A percentile compares a stretch with the other conserved stretches of the same genome.
Conservation (phyloP, 306 rosid species). For the Astragalus membranaceus region DNA sequence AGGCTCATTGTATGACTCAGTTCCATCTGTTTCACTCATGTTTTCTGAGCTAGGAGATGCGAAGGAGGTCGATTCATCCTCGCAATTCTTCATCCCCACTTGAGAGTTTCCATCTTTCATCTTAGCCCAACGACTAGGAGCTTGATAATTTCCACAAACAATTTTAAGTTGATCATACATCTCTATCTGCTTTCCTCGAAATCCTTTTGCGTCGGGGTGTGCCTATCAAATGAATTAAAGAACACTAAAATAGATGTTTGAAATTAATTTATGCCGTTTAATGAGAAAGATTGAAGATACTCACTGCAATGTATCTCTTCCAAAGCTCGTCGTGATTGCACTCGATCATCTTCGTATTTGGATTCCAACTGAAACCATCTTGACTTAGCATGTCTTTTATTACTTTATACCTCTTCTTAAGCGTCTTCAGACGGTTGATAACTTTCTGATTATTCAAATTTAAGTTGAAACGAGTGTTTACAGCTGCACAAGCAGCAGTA, state of each 20-base stretch:
- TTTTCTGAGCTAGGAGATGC: conserved; percentile 61
- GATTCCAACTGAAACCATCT: conserved; percentile 73
- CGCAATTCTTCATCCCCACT: conserved; percentile 41
- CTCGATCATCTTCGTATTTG: conserved; percentile 51
- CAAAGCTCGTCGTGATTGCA: conserved; percentile 61
- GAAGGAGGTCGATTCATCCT: conserved; percentile 59
- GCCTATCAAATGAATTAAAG: conserved; percentile 40
- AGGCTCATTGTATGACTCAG: conserved; percentile 54
- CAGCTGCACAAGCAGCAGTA: conserved; percentile 70
- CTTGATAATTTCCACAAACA: conserved; percentile 80
- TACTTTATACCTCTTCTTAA: conserved; percentile 71
- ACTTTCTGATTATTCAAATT: conserved; percentile 79
- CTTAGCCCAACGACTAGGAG: conserved; percentile 65
- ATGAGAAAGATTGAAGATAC: conserved; percentile 20
- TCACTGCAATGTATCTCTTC: conserved; percentile 64
- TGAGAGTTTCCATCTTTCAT: conserved; percentile 44
- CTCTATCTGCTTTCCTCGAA: conserved; percentile 63
- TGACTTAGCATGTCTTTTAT: conserved; percentile 64
- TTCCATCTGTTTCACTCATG: conserved; percentile 56
- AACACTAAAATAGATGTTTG: conserved; percentile 11
- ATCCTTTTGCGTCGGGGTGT: conserved; percentile 65
- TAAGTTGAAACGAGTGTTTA: conserved; percentile 59
- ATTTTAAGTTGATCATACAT: conserved; percentile 80
- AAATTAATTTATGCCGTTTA: conserved; percentile 1
- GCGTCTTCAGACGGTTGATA: conserved; percentile 71